phyloP scores from a whole-genome alignment of 148 eudicot species.

The Camellia lanceoleosa region DNA sequence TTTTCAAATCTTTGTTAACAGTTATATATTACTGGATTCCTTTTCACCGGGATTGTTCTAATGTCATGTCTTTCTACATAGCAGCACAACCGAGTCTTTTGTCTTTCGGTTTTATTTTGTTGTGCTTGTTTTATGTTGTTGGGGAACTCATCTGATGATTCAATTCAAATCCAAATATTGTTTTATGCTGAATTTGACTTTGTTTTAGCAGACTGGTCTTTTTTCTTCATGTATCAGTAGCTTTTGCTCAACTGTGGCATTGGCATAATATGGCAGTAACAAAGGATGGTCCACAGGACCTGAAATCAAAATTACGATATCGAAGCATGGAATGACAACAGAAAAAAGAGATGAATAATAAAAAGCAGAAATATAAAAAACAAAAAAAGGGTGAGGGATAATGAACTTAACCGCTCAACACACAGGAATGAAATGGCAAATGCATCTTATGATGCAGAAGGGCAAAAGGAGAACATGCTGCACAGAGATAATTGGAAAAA shows the following conservation, averaged over 20 bases:
- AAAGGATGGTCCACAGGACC: neutral
- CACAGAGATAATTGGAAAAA: too few relatives aligned
- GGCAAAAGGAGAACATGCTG: neutral
- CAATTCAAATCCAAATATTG: neutral
- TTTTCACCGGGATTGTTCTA: conserved; percentile 18
- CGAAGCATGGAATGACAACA: conserved; percentile 2
- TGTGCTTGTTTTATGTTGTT: neutral
- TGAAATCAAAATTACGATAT: neutral
- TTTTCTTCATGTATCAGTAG: neutral
- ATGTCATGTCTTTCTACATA: neutral
- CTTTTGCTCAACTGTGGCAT: neutral
- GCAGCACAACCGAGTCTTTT: neutral
- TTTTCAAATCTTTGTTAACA: conserved; percentile 6
- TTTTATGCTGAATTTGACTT: too few relatives aligned
- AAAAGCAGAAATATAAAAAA: neutral
- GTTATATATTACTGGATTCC: conserved; percentile 27
- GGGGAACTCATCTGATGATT: neutral
- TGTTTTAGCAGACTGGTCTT: neutral
- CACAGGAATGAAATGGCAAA: neutral
- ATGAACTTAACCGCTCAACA: neutral
- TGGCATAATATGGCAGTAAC: neutral
- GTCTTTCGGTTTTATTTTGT: neutral
- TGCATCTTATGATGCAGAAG: neutral
- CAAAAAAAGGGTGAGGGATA: too few relatives aligned
- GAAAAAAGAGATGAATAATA: conserved; percentile 4